Conservation (phyloP, 2,329 filamentous ascomycete genomes). For the Aureobasidium zeae region DNA sequence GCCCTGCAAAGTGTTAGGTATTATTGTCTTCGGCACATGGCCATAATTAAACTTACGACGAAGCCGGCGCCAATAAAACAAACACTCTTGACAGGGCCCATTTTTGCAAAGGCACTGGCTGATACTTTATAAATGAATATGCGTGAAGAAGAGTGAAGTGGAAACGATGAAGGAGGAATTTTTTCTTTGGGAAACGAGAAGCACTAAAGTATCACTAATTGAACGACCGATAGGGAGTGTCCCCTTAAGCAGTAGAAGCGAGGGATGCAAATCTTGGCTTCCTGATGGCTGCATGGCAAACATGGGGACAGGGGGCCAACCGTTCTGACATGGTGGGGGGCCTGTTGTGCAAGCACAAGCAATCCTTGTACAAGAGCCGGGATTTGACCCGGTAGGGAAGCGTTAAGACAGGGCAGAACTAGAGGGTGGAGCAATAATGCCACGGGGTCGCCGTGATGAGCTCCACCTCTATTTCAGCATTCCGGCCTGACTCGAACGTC, state of each 20-base stretch:
- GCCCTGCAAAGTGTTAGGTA: conserved; percentile 5
- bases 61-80: conserved; percentile 18
- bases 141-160: not conserved
- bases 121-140: conserved; percentile 2
- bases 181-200: not conserved
- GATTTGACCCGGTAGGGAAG: too few species aligned
- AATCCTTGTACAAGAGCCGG: not conserved
- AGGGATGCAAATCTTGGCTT: conserved; percentile 1
- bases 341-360: too few species aligned
- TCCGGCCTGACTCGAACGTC: too few species aligned
- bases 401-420: too few species aligned
- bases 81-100: conserved; percentile 12
- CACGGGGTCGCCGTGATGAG: too few species aligned
- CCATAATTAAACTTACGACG: conserved; percentile 16
- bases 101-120: too few species aligned
- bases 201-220: conserved; percentile 2
- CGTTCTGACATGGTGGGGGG: too few species aligned
- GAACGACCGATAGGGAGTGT: conserved; percentile 3
- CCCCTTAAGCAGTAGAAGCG: not conserved
- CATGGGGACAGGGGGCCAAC: not conserved
- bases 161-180: not conserved
- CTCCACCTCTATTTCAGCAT: too few species aligned
- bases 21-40: not conserved
- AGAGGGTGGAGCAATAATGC: too few species aligned
- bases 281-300: not conserved